Conservation (phyloP, 768 basidiomycete genomes). For the Tulasnella sp. region DNA sequence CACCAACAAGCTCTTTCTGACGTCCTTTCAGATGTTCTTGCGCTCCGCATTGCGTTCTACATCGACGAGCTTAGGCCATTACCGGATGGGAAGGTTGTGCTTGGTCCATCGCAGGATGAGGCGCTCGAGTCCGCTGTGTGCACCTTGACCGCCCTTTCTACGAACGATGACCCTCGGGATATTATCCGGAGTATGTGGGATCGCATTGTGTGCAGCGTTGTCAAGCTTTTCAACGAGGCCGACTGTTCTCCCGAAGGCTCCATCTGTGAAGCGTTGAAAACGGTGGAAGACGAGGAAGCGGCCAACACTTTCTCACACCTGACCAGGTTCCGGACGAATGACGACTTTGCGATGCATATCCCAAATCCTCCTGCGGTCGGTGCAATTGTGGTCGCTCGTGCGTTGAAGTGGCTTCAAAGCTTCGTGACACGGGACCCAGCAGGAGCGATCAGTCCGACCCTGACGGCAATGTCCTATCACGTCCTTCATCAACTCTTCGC, state of each 20-base stretch:
- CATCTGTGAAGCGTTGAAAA: conserved; percentile 38
- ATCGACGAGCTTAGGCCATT: conserved; percentile 27
- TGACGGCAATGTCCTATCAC: conserved; percentile 49
- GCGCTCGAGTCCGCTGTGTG: neutral
- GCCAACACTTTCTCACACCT: conserved; percentile 39
- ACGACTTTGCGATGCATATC: conserved; percentile 42
- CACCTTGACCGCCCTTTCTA: neutral
- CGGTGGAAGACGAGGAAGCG: conserved; percentile 29
- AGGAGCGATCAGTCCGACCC: conserved; percentile 10
- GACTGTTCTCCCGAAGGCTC: conserved; percentile 43
- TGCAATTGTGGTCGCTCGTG: conserved; percentile 39
- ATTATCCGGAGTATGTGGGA: conserved; percentile 38
- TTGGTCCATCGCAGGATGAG: neutral
- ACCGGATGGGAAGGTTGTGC: neutral
- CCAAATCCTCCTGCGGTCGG: conserved; percentile 57
- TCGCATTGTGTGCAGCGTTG: conserved; percentile 43
- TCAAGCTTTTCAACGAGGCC: conserved; percentile 57
- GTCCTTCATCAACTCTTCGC: conserved; percentile 63
- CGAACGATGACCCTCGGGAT: neutral
- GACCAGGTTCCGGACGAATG: conserved; percentile 39
- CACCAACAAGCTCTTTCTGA: neutral
- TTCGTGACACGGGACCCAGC: conserved; percentile 33
- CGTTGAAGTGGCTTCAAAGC: conserved; percentile 49
- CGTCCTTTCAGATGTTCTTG: conserved; percentile 55
- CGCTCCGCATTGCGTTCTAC: conserved; percentile 43